phyloP scores from a whole-genome alignment of 2,329 filamentous ascomycete species.

The Fusarium foetens region DNA sequence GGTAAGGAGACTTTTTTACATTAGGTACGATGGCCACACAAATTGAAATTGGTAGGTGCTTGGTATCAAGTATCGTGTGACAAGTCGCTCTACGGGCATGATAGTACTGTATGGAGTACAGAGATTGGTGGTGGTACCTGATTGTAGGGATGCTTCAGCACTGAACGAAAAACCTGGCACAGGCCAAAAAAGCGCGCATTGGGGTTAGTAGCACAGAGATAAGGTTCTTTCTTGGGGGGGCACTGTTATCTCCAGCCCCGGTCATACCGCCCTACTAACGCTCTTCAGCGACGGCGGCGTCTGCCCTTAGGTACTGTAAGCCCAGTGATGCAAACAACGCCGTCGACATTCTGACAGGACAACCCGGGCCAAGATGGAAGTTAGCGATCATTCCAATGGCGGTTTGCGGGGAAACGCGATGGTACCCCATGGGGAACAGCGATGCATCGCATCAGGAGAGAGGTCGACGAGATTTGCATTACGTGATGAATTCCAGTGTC shows the following conservation, averaged over 20 bases:
- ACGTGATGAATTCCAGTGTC: constrained; percentile 28
- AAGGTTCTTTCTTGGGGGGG: constrained; percentile 5
- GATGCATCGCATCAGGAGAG: constrained; percentile 3
- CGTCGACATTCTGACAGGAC: background rate
- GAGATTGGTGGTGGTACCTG: constrained; percentile 3
- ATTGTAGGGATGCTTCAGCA: background rate
- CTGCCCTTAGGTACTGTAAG: background rate
- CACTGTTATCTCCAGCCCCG: constrained; percentile 34
- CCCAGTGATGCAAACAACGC: background rate
- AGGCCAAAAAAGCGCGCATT: constrained; percentile 26
- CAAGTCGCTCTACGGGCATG: background rate
- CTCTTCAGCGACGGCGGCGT: background rate
- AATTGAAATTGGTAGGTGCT: constrained; percentile 1
- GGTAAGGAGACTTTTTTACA: background rate
- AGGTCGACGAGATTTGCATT: constrained; percentile 25
- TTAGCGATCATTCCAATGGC: constrained; percentile 2
- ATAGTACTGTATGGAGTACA: constrained; percentile 28
- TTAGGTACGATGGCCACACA: background rate
- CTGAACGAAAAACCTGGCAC: constrained; percentile 20
- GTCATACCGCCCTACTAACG: constrained; percentile 9
- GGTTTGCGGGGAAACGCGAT: constrained; percentile 26
- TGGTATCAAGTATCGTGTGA: constrained; percentile 28
- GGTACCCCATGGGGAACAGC: constrained; percentile 34
- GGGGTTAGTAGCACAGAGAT: constrained; percentile 18
- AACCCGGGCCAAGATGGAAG: background rate